Evolutionary conservation across 2,329 filamentous ascomycete genomes (phyloP).

Genomic region (Truncatella angustata): DNA sequence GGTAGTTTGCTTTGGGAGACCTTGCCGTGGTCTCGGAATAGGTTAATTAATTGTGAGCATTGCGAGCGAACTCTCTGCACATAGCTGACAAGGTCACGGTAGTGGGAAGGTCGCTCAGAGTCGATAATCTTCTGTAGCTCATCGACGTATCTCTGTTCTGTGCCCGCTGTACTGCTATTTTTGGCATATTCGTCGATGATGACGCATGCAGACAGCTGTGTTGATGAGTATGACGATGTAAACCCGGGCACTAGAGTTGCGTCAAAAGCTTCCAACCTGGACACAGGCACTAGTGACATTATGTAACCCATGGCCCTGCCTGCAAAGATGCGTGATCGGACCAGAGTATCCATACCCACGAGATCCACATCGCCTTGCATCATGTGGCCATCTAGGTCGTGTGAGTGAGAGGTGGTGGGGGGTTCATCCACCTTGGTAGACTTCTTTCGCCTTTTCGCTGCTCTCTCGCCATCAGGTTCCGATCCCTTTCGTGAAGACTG

Average conservation of each 20-base stretch:
- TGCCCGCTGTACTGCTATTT: conserved; percentile 42
- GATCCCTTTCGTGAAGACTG: conserved; percentile 48
- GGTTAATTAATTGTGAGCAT: conserved; percentile 83
- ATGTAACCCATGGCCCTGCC: conserved; percentile 83
- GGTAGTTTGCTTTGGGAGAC: conserved; percentile 75
- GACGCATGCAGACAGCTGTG: conserved; percentile 79
- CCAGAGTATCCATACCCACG: conserved; percentile 83
- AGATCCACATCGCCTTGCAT: conserved; percentile 95
- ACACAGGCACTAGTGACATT: conserved; percentile 72
- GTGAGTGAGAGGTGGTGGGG: conserved; percentile 62
- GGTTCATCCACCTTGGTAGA: conserved; percentile 78
- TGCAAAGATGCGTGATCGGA: conserved; percentile 85
- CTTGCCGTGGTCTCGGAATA: conserved; percentile 89
- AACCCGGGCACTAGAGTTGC: conserved; percentile 65
- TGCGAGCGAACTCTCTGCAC: conserved; percentile 87
- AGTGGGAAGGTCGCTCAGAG: conserved; percentile 74
- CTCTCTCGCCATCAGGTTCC: conserved; percentile 58
- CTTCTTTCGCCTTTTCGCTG: conserved; percentile 75
- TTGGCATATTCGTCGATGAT: conserved; percentile 87
- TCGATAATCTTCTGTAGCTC: conserved; percentile 76
- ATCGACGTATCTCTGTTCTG: conserved; percentile 58
- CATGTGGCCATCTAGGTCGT: conserved; percentile 98
- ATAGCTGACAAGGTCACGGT: conserved; percentile 86
- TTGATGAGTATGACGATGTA: conserved; percentile 74
- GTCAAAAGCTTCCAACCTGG: conserved; percentile 62